Conservation (phyloP, 805 yeast genomes). For the Lachancea lanzarotensis region DNA sequence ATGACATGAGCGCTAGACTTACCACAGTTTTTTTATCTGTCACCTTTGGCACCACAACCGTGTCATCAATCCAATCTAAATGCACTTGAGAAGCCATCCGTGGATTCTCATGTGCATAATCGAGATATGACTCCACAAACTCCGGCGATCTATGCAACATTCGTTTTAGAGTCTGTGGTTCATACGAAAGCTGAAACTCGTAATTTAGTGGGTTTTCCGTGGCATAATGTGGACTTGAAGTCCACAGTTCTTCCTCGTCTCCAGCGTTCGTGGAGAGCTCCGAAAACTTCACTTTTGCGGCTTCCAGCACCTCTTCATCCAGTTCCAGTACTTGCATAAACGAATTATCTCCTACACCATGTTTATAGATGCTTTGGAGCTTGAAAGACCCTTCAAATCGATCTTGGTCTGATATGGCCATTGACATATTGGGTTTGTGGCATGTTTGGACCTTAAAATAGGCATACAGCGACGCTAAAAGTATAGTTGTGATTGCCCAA, state of each 20-base stretch:
- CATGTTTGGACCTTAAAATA: not conserved
- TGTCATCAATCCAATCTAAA: conserved; percentile 61
- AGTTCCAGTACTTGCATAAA: conserved; percentile 19
- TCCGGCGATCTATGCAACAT: conserved; percentile 48
- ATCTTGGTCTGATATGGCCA: not conserved
- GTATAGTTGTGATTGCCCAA: not conserved
- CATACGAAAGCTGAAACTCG: conserved; percentile 13
- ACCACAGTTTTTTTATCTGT: conserved; percentile 68
- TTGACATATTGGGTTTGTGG: not conserved
- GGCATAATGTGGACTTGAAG: conserved; percentile 11
- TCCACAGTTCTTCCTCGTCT: conserved; percentile 20
- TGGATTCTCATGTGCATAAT: conserved; percentile 42
- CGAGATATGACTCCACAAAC: conserved; percentile 58
- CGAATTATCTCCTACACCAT: not conserved
- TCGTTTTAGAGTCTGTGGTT: conserved; percentile 29
- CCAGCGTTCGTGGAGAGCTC: conserved; percentile 8
- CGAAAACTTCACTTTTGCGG: conserved; percentile 15
- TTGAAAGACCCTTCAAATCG: conserved; percentile 10
- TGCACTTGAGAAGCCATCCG: conserved; percentile 29
- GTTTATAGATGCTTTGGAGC: conserved; percentile 17
- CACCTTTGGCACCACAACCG: conserved; percentile 62
- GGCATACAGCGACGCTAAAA: not conserved
- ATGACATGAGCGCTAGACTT: conserved; percentile 74
- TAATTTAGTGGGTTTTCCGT: conserved; percentile 22
- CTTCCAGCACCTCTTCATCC: conserved; percentile 12